phyloP scores from a whole-genome alignment of 2,329 filamentous ascomycete genomes.

The Penicillium brevicompactum region DNA sequence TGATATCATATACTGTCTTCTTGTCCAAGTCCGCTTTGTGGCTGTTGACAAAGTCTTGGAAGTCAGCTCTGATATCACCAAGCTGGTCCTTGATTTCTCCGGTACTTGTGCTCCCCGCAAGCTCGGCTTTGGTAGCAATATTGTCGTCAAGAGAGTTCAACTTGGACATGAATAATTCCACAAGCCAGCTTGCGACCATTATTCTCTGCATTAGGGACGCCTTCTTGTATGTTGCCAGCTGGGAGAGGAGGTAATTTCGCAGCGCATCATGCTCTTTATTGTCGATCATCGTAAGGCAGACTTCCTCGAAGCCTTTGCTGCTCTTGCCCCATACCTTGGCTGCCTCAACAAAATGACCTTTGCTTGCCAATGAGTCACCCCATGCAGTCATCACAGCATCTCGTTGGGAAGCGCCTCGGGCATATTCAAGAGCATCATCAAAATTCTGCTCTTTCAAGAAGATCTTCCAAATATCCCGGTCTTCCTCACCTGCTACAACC shows the following conservation, averaged over 20 bases:
- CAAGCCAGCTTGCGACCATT: slow-evolving; percentile 93
- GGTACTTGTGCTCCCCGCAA: slow-evolving; percentile 71
- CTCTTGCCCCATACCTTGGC: slow-evolving; percentile 91
- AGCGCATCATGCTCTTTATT: slow-evolving; percentile 86
- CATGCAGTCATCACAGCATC: slow-evolving; percentile 91
- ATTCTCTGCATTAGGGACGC: slow-evolving; percentile 85
- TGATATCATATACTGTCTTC: slow-evolving; percentile 92
- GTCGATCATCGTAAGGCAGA: slow-evolving; percentile 88
- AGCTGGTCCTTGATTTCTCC: slow-evolving; percentile 70
- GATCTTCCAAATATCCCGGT: slow-evolving; percentile 91
- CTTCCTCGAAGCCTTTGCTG: slow-evolving; percentile 95
- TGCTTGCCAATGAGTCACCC: slow-evolving; percentile 81
- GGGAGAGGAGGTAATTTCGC: slow-evolving; percentile 84
- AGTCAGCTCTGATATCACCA: slow-evolving; percentile 71
- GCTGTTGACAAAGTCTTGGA: slow-evolving; percentile 81
- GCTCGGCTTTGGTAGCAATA: slow-evolving; percentile 83
- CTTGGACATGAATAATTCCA: slow-evolving; percentile 97
- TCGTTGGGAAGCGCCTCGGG: slow-evolving; percentile 76
- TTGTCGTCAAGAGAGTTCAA: slow-evolving; percentile 93
- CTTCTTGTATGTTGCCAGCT: slow-evolving; percentile 80
- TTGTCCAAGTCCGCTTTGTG: slow-evolving; percentile 86
- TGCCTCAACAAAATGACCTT: slow-evolving; percentile 81
- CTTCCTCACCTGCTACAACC: slow-evolving; percentile 86
- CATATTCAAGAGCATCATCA: slow-evolving; percentile 82
- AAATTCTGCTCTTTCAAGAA: slow-evolving; percentile 87